Evolutionary conservation across 2,329 filamentous ascomycete genomes (phyloP), one percentile per base, ranked within the genome.

Genomic region (Xylariaceae sp.): DNA sequence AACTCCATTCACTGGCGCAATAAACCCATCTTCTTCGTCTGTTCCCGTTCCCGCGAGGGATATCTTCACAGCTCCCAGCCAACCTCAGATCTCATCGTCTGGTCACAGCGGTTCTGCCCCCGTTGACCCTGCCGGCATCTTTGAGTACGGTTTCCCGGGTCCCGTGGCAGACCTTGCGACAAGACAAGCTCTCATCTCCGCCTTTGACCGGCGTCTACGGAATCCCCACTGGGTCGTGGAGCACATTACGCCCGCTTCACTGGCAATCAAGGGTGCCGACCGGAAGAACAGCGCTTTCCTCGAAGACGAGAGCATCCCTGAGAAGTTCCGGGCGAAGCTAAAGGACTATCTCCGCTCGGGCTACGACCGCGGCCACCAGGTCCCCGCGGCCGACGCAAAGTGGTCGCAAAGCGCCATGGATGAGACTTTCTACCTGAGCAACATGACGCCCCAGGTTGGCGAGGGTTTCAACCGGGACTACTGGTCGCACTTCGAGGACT

Each of bases 391-490:
- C 47, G 94, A 99, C 76, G 90, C 89, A 58, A 96, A 95, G 78
- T 99, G 94, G 92, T 90, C 87, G 64, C 94, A 99, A 76, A 75
- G 83, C 41, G 92, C 94, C 64, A 96, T 99, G 91, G 86, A 99
- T 76, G 90, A 90, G 59, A 99, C 94, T 2, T 99, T 99, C 72
- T 88, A 85, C 71, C 82, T 99, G 58, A 88, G 83, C 72, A 99
- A 99, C 78, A 99, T 99, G 92, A 96, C 92, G 72, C 94, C 94
- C 37, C 94, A 99, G 77, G 94, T 99, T 35, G 94, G 94, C 66
- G 91, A 97, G 72, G 94, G 94, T 60, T 99, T 99, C 82, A 99
- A 99, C 78, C 84, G 94, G 55, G 94, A 99, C 78, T 99, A 99
- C 83, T 99, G 94, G 94, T 89, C 94, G 44, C 94, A 99, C 74